Evolutionary conservation across 495 filamentous ascomycete genomes (phyloP).

Genomic region (Hypoxylon rickii): DNA sequence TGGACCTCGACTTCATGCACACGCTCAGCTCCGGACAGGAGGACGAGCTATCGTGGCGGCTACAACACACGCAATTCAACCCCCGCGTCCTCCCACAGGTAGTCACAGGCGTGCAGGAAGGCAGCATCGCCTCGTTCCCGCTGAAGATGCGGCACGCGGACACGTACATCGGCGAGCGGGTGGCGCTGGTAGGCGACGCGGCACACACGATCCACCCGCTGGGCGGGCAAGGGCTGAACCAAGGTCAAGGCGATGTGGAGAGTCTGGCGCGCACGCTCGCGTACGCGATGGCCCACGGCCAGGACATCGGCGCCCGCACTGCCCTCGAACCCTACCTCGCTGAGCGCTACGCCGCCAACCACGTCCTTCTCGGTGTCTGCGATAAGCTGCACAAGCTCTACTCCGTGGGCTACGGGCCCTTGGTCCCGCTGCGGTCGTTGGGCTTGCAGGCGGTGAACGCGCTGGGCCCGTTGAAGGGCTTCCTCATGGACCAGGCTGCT

Average conservation of each 20-base stretch:
- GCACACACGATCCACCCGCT: slow-evolving; percentile 95
- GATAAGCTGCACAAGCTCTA: slow-evolving; percentile 96
- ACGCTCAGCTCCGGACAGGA: slow-evolving; percentile 62
- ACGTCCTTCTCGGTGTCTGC: slow-evolving; percentile 83
- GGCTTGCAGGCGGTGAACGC: slow-evolving; percentile 78
- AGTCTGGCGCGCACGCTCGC: slow-evolving; percentile 73
- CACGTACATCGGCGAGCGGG: slow-evolving; percentile 84
- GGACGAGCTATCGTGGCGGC: slow-evolving; percentile 81
- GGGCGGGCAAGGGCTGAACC: slow-evolving; percentile 93
- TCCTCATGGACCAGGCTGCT: slow-evolving; percentile 89
- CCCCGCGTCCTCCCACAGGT: slow-evolving; percentile 48
- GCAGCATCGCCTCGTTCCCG: slow-evolving; percentile 87
- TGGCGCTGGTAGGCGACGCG: slow-evolving; percentile 90
- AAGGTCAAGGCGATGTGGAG: slow-evolving; percentile 85
- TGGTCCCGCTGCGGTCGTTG: slow-evolving; percentile 75
- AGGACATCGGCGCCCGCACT: slow-evolving; percentile 77
- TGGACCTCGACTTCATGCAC: slow-evolving; percentile 83
- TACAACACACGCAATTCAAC: slow-evolving; percentile 66
- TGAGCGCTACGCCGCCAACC: slow-evolving; percentile 80
- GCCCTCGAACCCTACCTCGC: slow-evolving; percentile 77
- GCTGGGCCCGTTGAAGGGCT: slow-evolving; percentile 77
- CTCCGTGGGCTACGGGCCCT: slow-evolving; percentile 69
- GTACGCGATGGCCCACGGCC: slow-evolving; percentile 77
- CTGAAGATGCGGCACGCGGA: slow-evolving; percentile 88
- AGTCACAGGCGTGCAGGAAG: slow-evolving; percentile 72